These are phyloP conservation scores for Kwoniella pini DNA, from an alignment of 768 basidiomycete genomes.

Conservation along the genomic window DNA sequence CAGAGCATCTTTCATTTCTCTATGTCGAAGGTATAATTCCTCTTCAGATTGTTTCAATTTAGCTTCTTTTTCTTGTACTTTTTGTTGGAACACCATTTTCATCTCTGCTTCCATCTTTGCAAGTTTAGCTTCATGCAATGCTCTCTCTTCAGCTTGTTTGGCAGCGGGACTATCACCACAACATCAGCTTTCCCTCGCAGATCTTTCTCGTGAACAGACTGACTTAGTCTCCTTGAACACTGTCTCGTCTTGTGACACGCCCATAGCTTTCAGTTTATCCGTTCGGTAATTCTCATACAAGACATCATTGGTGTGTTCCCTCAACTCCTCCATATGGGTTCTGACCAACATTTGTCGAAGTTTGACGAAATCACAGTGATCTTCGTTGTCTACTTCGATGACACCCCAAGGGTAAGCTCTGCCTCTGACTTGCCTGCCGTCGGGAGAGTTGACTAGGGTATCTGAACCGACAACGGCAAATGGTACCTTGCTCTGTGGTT, in stretches of 20 bases:
- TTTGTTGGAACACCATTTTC: constrained; percentile 99
- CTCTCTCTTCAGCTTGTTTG: constrained; percentile 92
- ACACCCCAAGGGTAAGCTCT: constrained; percentile 98
- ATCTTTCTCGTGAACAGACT: constrained; percentile 49
- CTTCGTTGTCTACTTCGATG: constrained; percentile 98
- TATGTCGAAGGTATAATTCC: constrained; percentile 96
- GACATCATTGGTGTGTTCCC: constrained; percentile 93
- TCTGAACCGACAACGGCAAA: constrained; percentile 98
- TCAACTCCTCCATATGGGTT: constrained; percentile 98
- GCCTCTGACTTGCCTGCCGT: constrained; percentile 90
- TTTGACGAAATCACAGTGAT: constrained; percentile 99
- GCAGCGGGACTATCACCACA: constrained; percentile 75
- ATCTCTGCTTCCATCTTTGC: constrained; percentile 87
- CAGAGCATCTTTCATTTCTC: constrained; percentile 99
- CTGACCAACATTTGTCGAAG: constrained; percentile 98
- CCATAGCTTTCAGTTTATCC: constrained; percentile 95
- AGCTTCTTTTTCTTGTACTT: constrained; percentile 98
- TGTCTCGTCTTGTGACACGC: constrained; percentile 92
- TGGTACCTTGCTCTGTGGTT: constrained; percentile 81
- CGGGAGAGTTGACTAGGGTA: constrained; percentile 72
- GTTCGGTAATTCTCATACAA: constrained; percentile 99
- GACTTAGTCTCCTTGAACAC: constrained; percentile 99
- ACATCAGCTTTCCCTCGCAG: background rate
- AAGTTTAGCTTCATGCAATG: constrained; percentile 91
- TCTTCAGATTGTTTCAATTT: constrained; percentile 99